Percentiles rank a stretch among this genome's conserved stretches.
Evolutionary conservation across 495 filamentous ascomycete genomes (phyloP).

Genomic region (Neurospora sp.): DNA sequence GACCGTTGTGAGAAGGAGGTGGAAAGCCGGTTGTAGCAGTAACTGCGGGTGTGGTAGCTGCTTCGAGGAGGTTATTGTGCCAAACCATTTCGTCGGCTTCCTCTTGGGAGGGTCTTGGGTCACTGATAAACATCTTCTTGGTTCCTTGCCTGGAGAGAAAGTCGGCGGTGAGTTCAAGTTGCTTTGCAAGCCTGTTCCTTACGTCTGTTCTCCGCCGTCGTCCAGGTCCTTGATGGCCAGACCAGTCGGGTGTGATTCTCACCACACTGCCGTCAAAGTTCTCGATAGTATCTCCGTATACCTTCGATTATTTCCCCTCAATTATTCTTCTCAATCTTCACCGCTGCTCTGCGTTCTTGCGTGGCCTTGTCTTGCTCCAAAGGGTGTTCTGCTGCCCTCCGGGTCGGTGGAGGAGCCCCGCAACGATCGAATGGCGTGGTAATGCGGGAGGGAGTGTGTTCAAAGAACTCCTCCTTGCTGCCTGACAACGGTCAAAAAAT

Average conservation of each 20-base stretch:
- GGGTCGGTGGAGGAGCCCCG: neutral
- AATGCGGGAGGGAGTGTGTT: neutral
- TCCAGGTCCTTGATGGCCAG: neutral
- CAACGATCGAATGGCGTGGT: neutral
- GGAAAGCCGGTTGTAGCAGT: neutral
- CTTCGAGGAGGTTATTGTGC: neutral
- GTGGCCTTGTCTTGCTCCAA: neutral
- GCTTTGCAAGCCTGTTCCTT: neutral
- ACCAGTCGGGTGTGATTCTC: neutral
- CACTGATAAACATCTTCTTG: neutral
- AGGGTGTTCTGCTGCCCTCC: neutral
- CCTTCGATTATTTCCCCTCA: neutral
- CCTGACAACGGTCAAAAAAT: neutral
- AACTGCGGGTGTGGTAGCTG: neutral
- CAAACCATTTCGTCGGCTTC: neutral
- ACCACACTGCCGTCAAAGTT: neutral
- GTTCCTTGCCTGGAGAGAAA: neutral
- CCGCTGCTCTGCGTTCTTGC: neutral
- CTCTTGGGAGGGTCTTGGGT: neutral
- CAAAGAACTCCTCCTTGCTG: neutral
- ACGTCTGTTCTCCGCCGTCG: neutral
- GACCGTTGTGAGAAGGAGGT: neutral
- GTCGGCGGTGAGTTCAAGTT: neutral
- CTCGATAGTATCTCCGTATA: neutral
- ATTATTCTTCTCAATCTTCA: neutral